Evolutionary conservation across 805 yeast species (phyloP), one percentile per base, ranked within the genome.

Genomic region (Candida montana): DNA sequence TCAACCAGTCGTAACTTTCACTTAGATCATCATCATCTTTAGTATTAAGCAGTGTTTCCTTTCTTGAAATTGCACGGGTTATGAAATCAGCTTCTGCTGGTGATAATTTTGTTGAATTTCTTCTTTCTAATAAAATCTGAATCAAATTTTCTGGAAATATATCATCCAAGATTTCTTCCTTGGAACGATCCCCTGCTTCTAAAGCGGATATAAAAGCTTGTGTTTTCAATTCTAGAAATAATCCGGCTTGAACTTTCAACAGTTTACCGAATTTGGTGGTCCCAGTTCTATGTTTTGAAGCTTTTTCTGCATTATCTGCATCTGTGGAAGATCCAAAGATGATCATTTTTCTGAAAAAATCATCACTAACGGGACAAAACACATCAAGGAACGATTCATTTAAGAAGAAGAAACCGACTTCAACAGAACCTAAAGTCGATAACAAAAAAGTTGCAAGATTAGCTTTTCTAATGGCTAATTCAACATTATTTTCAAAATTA

Each of bases 191-290:
- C 12, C 68, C 69, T 1, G 81, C 71, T 54, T 83, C 86, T 45
- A 90, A 62, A 0, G 95, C 96, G 1, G 96, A 82, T 17, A 93
- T 89, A 57, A 79, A 93, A 0, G 96, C 96, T 62, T 93, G 99
- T 0, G 99, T 93, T 59, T 93, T 93, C 58, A 93, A 71, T 51
- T 93, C 97, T 31, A 93, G 68, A 51, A 73, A 88, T 38, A 93
- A 63, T 11, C 77, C 78, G 0, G 93, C 89, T 52, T 87, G 96
- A 9, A 84, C 77, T 58, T 89, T 89, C 44, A 88, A 65, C 32
- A 93, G 66, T 51, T 81, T 76, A 5, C 88, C 70, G 20, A 91
- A 53, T 95, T 87, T 58, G 4, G 35, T 12, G 19, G 15, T 20
- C 11, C n/a, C 12, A 75, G 71, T n/a, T 23, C 36, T n/a, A 12